A percentile compares a stretch with the other conserved stretches of the same genome.
phyloP scores from a whole-genome alignment of 2,329 filamentous ascomycete species.

The Ophiostoma australiae region DNA sequence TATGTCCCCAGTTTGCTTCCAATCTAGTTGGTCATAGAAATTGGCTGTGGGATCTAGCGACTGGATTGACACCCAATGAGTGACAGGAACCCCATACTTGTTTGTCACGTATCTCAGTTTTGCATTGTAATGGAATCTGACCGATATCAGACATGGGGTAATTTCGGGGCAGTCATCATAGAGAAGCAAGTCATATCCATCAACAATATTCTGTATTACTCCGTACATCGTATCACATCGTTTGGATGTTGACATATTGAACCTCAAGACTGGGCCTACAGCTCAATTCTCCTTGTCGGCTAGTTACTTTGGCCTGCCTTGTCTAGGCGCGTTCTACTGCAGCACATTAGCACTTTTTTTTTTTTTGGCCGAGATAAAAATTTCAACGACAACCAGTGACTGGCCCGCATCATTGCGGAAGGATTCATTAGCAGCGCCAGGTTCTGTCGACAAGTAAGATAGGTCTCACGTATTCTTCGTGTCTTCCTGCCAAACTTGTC shows the following conservation, averaged over 20 bases:
- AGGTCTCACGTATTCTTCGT: too few species aligned
- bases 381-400: too few species aligned
- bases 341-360: too few species aligned
- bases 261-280: too few species aligned
- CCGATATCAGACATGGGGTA: slow-evolving; percentile 2
- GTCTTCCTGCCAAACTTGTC: background rate
- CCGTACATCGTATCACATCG: too few species aligned
- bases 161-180: background rate
- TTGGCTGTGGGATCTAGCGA: background rate
- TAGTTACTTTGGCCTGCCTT: too few species aligned
- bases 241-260: too few species aligned
- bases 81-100: slow-evolving; percentile 1
- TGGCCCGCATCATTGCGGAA: background rate
- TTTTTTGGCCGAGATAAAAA: too few species aligned
- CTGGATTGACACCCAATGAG: background rate
- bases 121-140: background rate
- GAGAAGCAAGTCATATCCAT: background rate
- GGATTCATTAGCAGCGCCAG: background rate
- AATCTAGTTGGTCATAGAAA: slow-evolving; percentile 9
- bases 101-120: slow-evolving; percentile 1
- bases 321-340: too few species aligned
- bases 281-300: too few species aligned
- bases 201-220: background rate
- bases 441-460: too few species aligned
- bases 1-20: background rate